These are phyloP conservation scores for Globomyces sp. DNA, from an alignment of 371 early-diverging fungal genomes.

Conservation along the genomic window DNA sequence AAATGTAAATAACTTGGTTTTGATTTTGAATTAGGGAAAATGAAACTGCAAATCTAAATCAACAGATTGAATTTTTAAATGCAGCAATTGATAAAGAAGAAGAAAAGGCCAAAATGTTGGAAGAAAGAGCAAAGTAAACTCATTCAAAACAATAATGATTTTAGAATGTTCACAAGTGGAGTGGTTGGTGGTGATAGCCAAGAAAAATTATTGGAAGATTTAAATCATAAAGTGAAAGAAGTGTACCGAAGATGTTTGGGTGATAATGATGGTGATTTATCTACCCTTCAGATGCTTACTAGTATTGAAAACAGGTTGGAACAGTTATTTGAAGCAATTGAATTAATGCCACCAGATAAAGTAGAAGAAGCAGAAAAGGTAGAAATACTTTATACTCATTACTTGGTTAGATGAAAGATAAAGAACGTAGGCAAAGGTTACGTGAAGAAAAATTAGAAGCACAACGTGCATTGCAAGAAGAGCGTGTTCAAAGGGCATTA, in stretches of 20 bases:
- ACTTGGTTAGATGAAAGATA: conserved; percentile 44
- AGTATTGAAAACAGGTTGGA: conserved; percentile 52
- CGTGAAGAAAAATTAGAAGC: conserved; percentile 20
- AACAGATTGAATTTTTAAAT: conserved; percentile 50
- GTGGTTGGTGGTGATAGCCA: conserved; percentile 44
- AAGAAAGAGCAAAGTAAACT: conserved; percentile 45
- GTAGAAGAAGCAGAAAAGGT: conserved; percentile 58
- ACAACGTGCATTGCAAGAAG: conserved; percentile 15
- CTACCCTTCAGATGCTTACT: conserved; percentile 54
- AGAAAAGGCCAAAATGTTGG: conserved; percentile 47
- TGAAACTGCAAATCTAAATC: conserved; percentile 47
- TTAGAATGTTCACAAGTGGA: conserved; percentile 40
- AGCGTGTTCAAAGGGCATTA: conserved; percentile 26
- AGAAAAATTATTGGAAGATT: conserved; percentile 43
- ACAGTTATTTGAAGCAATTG: conserved; percentile 51
- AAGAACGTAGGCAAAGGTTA: conserved; percentile 49
- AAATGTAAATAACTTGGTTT: conserved; percentile 30
- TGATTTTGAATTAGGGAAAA: conserved; percentile 33
- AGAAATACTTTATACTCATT: not conserved
- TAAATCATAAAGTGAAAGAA: conserved; percentile 49
- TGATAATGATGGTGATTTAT: conserved; percentile 47
- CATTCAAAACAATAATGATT: not conserved
- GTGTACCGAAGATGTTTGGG: conserved; percentile 51
- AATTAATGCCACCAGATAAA: conserved; percentile 52
- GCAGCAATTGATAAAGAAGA: conserved; percentile 48